Base-by-base conservation (phyloP, 23 red algal genomes). In the Gracilaria caudata region DNA sequence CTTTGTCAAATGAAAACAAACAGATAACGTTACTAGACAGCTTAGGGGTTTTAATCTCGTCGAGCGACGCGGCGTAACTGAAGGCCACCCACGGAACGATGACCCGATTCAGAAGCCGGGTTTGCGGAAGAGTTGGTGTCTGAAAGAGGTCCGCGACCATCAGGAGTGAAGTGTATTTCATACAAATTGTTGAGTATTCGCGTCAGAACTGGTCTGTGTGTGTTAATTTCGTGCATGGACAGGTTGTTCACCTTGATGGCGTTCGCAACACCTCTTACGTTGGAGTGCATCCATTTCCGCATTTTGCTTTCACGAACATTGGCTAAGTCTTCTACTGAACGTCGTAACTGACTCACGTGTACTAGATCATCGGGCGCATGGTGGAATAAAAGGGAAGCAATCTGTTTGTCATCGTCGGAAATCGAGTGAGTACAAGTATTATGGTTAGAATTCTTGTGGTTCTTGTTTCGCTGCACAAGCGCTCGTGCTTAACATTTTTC, bases 301-400 rank as follows among this genome's bases (percentile, higher is more conserved):
- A 93, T 79, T 76, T 93, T 93, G 79, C 81, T 84, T 40, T 82
- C 90, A 34, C 90, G 90, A 24, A 93, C 51, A 81, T 83, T 94
- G 73, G 81, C 40, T 36, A 89, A 65, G 38, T 95, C 86, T 73
- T 96, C 81, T 23, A 96, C 51, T 2, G 34, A 72, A 46, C 81
- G 80, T 30, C 94, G 76, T n/a, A 96, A 54, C 24, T 68, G 47
- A 14, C 23, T 40, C 7, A 81, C 25, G 40, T 80, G 61, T 38
- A 61, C 61, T 35, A 96, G 49, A 75, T 96, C 94, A 38, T 96
- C 94, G 14, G 86, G 56, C 13, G 94, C 94, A 80, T 86, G 73
- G 34, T 92, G 89, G 58, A 96, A 82, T 38, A 96, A 68, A 45
- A 92, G 64, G 38, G 94, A 91, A 25, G 87, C 44, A 36, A 96